Conservation (phyloP, 176 grass and related monocot species). For the Rhipidocladum racemiflorum region DNA sequence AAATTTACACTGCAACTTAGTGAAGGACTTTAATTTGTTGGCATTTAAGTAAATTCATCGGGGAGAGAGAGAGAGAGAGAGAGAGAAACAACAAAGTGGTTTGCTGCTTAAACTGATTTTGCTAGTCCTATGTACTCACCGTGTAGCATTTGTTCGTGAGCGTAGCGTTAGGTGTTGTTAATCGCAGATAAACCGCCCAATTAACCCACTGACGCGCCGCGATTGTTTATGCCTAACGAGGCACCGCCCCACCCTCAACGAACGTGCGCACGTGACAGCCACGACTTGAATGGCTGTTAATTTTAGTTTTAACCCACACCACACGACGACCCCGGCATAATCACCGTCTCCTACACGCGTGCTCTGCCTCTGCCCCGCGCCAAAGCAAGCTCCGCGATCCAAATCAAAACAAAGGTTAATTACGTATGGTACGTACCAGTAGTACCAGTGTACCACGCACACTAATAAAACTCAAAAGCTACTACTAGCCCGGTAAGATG, state of each 20-base stretch:
- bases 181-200: constrained; percentile 1
- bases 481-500: background rate
- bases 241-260: constrained; percentile 49
- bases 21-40: background rate
- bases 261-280: constrained; percentile 54
- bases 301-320: background rate
- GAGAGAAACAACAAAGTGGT: background rate
- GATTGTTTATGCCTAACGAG: constrained; percentile 61
- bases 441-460: background rate
- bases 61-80: background rate
- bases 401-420: background rate
- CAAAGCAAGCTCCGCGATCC: background rate
- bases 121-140: too few relatives aligned
- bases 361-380: background rate
- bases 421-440: background rate
- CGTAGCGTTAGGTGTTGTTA: constrained; percentile 27
- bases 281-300: constrained; percentile 18
- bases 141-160: constrained; percentile 19
- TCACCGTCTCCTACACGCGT: constrained; percentile 27
- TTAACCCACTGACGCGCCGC: constrained; percentile 40
- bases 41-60: background rate
- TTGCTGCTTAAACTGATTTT: background rate
- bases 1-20: background rate
- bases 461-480: constrained; percentile 35
- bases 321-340: background rate